phyloP scores from a whole-genome alignment of 2,329 filamentous ascomycete species.

The Xylaria multiplex region DNA sequence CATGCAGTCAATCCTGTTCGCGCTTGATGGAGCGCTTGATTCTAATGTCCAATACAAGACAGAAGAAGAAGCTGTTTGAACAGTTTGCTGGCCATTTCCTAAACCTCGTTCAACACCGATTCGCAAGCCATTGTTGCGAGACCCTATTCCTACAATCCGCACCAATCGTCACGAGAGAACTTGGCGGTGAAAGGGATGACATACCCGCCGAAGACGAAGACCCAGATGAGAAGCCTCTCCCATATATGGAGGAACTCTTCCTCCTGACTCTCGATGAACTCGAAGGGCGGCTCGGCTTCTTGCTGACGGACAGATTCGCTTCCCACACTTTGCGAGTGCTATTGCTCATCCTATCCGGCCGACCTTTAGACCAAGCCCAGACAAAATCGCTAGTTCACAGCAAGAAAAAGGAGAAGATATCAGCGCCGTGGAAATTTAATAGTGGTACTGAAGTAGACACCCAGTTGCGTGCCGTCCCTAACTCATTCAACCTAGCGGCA shows the following conservation, averaged over 20 bases:
- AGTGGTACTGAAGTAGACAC: constrained; percentile 58
- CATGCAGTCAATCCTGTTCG: constrained; percentile 95
- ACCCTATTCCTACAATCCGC: constrained; percentile 88
- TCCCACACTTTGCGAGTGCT: constrained; percentile 91
- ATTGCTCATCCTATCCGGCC: constrained; percentile 84
- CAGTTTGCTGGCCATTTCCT: constrained; percentile 89
- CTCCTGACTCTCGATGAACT: constrained; percentile 86
- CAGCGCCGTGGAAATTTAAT: constrained; percentile 65
- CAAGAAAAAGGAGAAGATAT: constrained; percentile 88
- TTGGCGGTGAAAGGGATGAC: constrained; percentile 62
- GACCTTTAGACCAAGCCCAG: constrained; percentile 76
- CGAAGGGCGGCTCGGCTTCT: constrained; percentile 82
- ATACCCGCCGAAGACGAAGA: constrained; percentile 54
- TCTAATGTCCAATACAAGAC: constrained; percentile 77
- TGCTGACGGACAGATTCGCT: constrained; percentile 88
- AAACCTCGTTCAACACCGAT: constrained; percentile 91
- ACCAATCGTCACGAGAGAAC: constrained; percentile 78
- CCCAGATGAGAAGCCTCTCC: constrained; percentile 59
- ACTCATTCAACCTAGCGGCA: constrained; percentile 79
- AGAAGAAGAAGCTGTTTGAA: constrained; percentile 87
- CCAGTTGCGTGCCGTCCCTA: constrained; percentile 72
- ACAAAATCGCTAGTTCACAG: constrained; percentile 84
- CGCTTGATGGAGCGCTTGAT: constrained; percentile 92
- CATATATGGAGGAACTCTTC: constrained; percentile 86
- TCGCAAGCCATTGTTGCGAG: constrained; percentile 97